phyloP scores from a whole-genome alignment of 2,329 filamentous ascomycete genomes.

The Rutstroemia sp. region DNA sequence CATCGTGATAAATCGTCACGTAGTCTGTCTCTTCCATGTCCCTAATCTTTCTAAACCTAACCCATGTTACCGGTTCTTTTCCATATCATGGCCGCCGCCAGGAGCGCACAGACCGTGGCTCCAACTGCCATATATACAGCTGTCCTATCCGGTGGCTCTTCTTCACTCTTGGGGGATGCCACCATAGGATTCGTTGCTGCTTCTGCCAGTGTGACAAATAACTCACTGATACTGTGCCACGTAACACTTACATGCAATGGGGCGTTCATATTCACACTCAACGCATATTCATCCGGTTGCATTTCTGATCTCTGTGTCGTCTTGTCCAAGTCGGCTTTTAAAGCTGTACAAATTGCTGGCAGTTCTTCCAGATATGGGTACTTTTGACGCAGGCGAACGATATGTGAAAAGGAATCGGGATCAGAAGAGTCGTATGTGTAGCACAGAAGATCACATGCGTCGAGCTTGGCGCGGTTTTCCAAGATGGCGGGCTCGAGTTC shows the following conservation, averaged over 20 bases:
- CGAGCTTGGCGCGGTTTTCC: constrained; percentile 83
- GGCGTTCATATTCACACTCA: constrained; percentile 76
- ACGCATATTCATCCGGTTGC: constrained; percentile 89
- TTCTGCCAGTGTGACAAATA: constrained; percentile 88
- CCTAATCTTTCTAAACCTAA: neutral
- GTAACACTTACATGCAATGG: constrained; percentile 92
- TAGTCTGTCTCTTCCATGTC: neutral
- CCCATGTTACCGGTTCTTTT: constrained; percentile 31
- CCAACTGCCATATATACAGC: constrained; percentile 80
- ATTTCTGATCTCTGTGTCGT: constrained; percentile 88
- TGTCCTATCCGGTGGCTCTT: constrained; percentile 76
- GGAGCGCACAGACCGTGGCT: constrained; percentile 56
- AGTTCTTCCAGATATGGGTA: constrained; percentile 82
- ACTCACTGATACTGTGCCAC: constrained; percentile 88
- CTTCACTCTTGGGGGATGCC: constrained; percentile 83
- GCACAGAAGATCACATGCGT: constrained; percentile 88
- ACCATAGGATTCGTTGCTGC: constrained; percentile 83
- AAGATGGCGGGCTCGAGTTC: constrained; percentile 92
- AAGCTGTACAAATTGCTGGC: constrained; percentile 82
- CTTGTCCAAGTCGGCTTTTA: constrained; percentile 94
- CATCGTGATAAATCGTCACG: neutral
- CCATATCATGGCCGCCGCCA: constrained; percentile 61
- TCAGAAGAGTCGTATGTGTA: constrained; percentile 97
- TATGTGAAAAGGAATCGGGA: constrained; percentile 89
- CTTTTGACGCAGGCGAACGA: constrained; percentile 70